phyloP scores from a whole-genome alignment of 225 moss, liverwort and hornwort species.

The Bryum argenteum region DNA sequence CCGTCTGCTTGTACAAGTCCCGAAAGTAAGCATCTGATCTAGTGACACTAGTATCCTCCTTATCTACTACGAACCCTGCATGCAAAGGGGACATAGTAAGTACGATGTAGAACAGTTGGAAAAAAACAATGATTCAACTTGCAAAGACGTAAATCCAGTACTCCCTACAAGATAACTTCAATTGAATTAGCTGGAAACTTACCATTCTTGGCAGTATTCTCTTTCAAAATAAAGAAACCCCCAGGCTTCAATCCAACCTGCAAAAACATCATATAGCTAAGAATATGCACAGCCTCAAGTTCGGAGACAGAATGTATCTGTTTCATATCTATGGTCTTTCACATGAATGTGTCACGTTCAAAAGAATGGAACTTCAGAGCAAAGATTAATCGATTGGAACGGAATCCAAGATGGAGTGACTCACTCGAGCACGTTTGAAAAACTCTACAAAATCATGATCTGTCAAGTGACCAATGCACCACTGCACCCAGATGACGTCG shows the following conservation, averaged over 20 bases:
- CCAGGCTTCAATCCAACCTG: slow-evolving; percentile 86
- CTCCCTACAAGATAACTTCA: slow-evolving; percentile 13
- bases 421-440: slow-evolving; percentile 82
- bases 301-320: neutral
- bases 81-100: slow-evolving; percentile 10
- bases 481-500: slow-evolving; percentile 97
- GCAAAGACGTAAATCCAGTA: slow-evolving; percentile 5
- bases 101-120: neutral
- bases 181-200: slow-evolving; percentile 12
- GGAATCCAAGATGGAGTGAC: slow-evolving; percentile 9
- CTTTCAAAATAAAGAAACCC: slow-evolving; percentile 90
- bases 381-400: neutral
- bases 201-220: slow-evolving; percentile 92
- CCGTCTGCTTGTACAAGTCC: slow-evolving; percentile 77
- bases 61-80: slow-evolving; percentile 96
- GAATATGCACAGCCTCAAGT: slow-evolving; percentile 7
- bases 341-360: slow-evolving; percentile 5
- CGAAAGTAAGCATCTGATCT: slow-evolving; percentile 93
- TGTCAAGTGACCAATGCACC: slow-evolving; percentile 98
- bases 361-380: neutral
- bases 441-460: slow-evolving; percentile 84
- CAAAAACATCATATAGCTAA: slow-evolving; percentile 17
- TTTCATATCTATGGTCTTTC: neutral
- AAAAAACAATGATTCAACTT: neutral
- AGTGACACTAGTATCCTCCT: slow-evolving; percentile 85